Evolutionary conservation across 2,329 filamentous ascomycete genomes (phyloP), one percentile per base, ranked within the genome.

Genomic region (Fusarium falciforme): DNA sequence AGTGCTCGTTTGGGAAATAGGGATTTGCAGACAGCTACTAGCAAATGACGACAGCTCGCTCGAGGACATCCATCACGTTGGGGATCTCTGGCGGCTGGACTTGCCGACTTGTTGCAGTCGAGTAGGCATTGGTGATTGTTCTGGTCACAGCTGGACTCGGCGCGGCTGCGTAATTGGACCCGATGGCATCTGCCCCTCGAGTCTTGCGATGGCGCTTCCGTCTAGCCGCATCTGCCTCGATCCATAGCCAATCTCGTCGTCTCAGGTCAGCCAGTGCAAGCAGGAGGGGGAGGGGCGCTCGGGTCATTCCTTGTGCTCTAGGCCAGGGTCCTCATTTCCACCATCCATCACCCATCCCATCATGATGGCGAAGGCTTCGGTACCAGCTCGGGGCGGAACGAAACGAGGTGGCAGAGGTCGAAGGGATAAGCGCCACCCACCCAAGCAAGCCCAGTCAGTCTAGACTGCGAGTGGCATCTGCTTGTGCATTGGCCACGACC

Each of bases 221-320:
- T 70, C 71, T 78, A 78, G 76, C 73, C 59, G 75, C 75, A 74
- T 75, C 73, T 77, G 62, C 58, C 63, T 70, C 66, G 65, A 76
- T 67, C 74, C 71, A 73, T 68, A 55, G 67, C 66, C 73, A 77
- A 77, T 78, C 74, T 76, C 65, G 64, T 70, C 73, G 73, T 77
- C 75, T 75, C 71, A 77, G 71, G 67, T 69, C 70, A 62, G 55
- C 52, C 70, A 62, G 55, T 47, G 68, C 60, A 66, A 65, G 67
- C 47, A 65, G 49, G 73, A 75, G 73, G 70, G 70, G 66, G 57
- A 69, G 64, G 64, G 70, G 63, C 72, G 60, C 62, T 70, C 68
- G 57, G 64, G 55, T 61, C 67, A 71, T 68, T 54, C 54, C 58
- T 70, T 35, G 38, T 22, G 54, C 35, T n/a, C 35, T 58, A n/a